Evolutionary conservation across 768 basidiomycete species (phyloP).

Genomic region (Pholiota molesta): DNA sequence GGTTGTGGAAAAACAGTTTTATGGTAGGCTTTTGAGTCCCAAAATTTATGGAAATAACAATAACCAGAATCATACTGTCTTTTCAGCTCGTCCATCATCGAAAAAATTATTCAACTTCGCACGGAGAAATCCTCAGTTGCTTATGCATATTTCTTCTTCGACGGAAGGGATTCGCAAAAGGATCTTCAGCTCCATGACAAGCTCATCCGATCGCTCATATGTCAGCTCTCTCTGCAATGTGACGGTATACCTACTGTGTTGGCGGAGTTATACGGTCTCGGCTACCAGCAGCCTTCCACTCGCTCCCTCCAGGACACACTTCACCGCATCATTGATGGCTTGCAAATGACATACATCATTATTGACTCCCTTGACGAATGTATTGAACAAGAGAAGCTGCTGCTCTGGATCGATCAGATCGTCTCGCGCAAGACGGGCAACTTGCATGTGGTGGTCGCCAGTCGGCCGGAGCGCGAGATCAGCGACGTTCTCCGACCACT

Average conservation of each 20-base stretch:
- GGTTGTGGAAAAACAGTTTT: neutral
- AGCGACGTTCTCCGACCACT: too few relatives aligned
- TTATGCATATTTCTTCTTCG: neutral
- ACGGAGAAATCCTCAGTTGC: neutral
- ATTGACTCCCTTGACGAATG: neutral
- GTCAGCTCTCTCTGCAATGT: neutral
- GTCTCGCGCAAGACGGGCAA: neutral
- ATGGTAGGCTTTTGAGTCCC: neutral
- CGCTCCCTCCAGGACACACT: too few relatives aligned
- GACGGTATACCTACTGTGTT: neutral
- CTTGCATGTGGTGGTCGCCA: neutral
- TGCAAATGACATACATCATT: too few relatives aligned
- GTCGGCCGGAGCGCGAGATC: neutral
- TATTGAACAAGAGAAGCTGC: neutral
- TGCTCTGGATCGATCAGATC: neutral
- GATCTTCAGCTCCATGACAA: too few relatives aligned
- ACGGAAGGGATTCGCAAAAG: too few relatives aligned
- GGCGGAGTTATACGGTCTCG: neutral
- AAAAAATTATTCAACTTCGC: neutral
- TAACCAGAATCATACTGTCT: neutral
- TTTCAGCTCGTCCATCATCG: neutral
- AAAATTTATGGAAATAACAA: too few relatives aligned
- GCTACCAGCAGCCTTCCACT: neutral
- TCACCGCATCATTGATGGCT: too few relatives aligned
- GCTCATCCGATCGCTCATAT: neutral